Percentiles rank a stretch among this genome's conserved stretches.
Evolutionary conservation across 371 early-diverging fungal species (phyloP).

Genomic region (Lichtheimia corymbifera): DNA sequence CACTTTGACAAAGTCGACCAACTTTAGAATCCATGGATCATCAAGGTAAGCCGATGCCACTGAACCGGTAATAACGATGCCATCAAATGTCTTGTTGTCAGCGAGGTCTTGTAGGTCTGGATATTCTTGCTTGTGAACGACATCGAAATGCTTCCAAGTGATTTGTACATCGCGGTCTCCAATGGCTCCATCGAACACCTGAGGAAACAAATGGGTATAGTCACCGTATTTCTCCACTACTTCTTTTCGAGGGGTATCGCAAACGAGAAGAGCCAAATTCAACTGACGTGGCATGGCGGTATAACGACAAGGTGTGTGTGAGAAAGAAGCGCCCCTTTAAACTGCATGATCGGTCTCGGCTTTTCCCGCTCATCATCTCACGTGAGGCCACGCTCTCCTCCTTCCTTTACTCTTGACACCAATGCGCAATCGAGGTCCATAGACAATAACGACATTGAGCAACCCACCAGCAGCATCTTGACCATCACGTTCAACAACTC

Average conservation of each 20-base stretch:
- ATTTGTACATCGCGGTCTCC: conserved; percentile 20
- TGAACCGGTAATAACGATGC: conserved; percentile 39
- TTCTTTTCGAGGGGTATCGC: conserved; percentile 57
- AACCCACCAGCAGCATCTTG: too few relatives aligned
- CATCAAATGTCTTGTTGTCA: conserved; percentile 26
- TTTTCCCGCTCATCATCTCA: too few relatives aligned
- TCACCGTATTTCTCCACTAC: conserved; percentile 55
- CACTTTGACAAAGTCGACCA: conserved; percentile 52
- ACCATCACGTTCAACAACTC: too few relatives aligned
- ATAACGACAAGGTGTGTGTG: conserved; percentile 10
- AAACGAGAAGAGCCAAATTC: conserved; percentile 49
- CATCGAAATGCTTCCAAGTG: conserved; percentile 44
- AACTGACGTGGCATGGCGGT: conserved; percentile 14
- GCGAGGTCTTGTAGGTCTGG: conserved; percentile 34
- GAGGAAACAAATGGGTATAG: conserved; percentile 43
- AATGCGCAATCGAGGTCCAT: too few relatives aligned
- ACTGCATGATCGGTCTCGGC: too few relatives aligned
- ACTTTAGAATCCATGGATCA: conserved; percentile 61
- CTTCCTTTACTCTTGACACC: too few relatives aligned
- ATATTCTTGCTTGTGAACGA: conserved; percentile 39
- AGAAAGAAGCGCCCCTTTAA: background rate
- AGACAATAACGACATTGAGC: too few relatives aligned
- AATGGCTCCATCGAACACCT: conserved; percentile 37
- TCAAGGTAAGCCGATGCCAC: conserved; percentile 43
- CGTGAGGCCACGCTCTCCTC: too few relatives aligned